Evolutionary conservation across 805 yeast genomes (phyloP), one percentile per base, ranked within the genome.

Genomic region (Cephaloascus albidus): DNA sequence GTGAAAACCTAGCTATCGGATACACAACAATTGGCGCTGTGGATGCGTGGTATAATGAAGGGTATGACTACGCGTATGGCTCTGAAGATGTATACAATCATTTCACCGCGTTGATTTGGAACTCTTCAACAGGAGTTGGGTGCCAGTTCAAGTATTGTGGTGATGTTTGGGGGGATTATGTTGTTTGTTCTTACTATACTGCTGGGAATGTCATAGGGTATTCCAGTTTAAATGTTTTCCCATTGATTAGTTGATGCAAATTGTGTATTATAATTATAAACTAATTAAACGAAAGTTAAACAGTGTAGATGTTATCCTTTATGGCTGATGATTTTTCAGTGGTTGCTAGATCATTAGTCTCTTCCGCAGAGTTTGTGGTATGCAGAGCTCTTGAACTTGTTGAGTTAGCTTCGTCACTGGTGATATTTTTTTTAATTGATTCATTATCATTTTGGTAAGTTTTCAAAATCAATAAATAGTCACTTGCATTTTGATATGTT

Each of bases 31-130:
- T 33, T 15, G 60, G 61, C 4, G 63, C 70, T 3, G 49, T 58
- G 2, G 50, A 60, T 30, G 70, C 67, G 2, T 65, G 71, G 71
- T 65, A 65, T 48, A 43, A 48, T 15, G 71, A 65, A 46, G 65
- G 64, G 6, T 23, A 39, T 3, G 33, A 35, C 10, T 65, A 63
- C 48, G 38, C 45, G 40, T 65, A 53, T 49, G 55, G 53, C 14
- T 44, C 48, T 26, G 53, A 57, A 20, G 19, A 20, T 14, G 43
- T 51, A 4, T 63, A 64, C 37, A 53, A 64, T 38, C 71, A 65
- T 47, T 65, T 65, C 48, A 65, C 71, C 3, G 64, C 60, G 18
- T 31, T 65, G 43, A 46, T 65, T 6, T 65, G 70, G 71, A 59
- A 59, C 40, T 37, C 48, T 15, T 46, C 68, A 12, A 41, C 44